phyloP scores from a whole-genome alignment of 371 early-diverging fungal genomes.

The Rhizopus stolonifer region DNA sequence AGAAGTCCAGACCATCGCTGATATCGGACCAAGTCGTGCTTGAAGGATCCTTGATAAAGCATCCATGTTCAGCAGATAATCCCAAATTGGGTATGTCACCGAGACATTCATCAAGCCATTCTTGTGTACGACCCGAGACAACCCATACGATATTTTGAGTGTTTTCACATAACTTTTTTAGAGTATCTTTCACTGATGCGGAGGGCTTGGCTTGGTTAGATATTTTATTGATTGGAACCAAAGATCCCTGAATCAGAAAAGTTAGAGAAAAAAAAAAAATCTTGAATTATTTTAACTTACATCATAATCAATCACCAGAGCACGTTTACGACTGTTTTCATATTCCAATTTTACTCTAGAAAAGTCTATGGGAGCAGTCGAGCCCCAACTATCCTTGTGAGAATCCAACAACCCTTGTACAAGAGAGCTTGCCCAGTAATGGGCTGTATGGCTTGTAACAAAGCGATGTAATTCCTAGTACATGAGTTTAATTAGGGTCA shows the following conservation, averaged over 20 bases:
- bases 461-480: slow-evolving; percentile 83
- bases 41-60: slow-evolving; percentile 57
- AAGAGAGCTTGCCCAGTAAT: slow-evolving; percentile 88
- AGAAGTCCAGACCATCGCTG: slow-evolving; percentile 69
- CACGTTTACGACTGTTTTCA: slow-evolving; percentile 53
- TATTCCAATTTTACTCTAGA: slow-evolving; percentile 48
- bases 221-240: slow-evolving; percentile 76
- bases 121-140: slow-evolving; percentile 88
- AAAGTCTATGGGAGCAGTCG: slow-evolving; percentile 67
- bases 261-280: slow-evolving; percentile 7
- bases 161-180: slow-evolving; percentile 63
- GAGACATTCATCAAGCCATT: slow-evolving; percentile 78
- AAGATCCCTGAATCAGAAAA: no score
- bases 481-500: no score
- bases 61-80: slow-evolving; percentile 69
- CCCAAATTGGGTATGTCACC: slow-evolving; percentile 77
- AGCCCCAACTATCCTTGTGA: slow-evolving; percentile 39
- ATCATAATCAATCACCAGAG: slow-evolving; percentile 90
- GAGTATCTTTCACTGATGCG: slow-evolving; percentile 54
- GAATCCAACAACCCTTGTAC: slow-evolving; percentile 55
- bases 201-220: slow-evolving; percentile 73
- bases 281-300: no score
- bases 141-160: slow-evolving; percentile 86
- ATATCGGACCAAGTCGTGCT: slow-evolving; percentile 65
- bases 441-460: slow-evolving; percentile 87